phyloP scores from a whole-genome alignment of 306 rosid species.

The Pueraria montana region DNA sequence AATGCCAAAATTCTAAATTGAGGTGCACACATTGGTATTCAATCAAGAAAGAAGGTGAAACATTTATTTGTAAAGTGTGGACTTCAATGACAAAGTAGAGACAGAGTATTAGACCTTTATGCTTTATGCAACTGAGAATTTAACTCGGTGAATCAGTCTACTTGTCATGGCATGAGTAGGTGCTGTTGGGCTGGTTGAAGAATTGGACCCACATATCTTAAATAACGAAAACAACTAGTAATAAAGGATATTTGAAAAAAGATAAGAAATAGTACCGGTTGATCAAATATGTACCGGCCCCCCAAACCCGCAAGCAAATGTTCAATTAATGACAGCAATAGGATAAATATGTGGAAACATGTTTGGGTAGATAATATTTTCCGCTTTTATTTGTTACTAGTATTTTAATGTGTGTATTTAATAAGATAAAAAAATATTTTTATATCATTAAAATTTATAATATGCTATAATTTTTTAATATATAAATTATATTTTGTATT shows the following conservation, averaged over 20 bases:
- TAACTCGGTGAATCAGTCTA: not conserved
- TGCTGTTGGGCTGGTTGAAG: constrained; percentile 24
- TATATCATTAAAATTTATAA: too few relatives aligned
- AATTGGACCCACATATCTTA: constrained; percentile 11
- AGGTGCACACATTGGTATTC: not conserved
- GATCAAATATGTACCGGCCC: not conserved
- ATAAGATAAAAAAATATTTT: too few relatives aligned
- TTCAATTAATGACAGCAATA: not conserved
- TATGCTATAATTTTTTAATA: too few relatives aligned
- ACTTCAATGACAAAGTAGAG: not conserved
- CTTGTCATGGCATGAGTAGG: not conserved
- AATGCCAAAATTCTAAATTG: not conserved
- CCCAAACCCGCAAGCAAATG: not conserved
- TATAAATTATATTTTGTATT: too few relatives aligned
- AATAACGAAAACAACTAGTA: not conserved
- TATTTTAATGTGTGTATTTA: too few relatives aligned
- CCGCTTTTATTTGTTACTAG: not conserved
- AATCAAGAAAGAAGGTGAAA: not conserved
- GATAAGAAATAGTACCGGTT: not conserved
- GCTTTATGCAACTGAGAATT: not conserved
- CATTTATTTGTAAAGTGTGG: constrained; percentile 1
- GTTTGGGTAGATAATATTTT: not conserved
- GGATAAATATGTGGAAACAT: not conserved
- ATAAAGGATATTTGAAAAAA: not conserved
- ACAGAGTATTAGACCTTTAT: not conserved